Evolutionary conservation across 192 early-diverging fungal genomes (phyloP), one percentile per base, ranked within the genome.

Genomic region (Podochytrium sp.): DNA sequence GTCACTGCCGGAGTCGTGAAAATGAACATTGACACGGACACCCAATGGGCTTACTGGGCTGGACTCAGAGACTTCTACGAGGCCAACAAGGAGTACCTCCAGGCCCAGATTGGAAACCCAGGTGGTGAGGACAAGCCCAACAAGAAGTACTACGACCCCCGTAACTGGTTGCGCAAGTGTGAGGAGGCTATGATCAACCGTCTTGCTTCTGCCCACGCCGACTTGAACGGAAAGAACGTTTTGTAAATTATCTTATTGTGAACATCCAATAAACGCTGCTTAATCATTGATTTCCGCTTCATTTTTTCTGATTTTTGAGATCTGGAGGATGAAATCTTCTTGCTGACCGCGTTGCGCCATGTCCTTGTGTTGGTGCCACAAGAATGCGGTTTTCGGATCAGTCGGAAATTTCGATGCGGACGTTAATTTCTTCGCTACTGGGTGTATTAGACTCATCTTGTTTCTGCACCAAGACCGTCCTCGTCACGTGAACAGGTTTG

Each of bases 11-110:
- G 96, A 78, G 95, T 97, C 33, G 88, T 98, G 83, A 98, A 98
- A 92, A 98, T 98, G 96, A 98, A 98, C 89, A 94, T 98, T 80
- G 96, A 98, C 80, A 98, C 96, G 59, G 96, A 98, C 80, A 98
- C 96, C 42, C 96, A 98, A 85, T 98, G 91, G 92, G 94, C 95
- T 33, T 98, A 96, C 87, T 94, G 93, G 85, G 73, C 81, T 40
- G 94, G 96, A 76, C 87, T 98, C 74, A 89, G 87, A 70, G 85
- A 92, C 78, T 98, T 92, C 79, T 92, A 95, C 79, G 90, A 96
- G 73, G 78, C 81, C 71, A 91, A 98, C 89, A 92, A 95, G 86
- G 91, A 76, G 47, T 93, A 96, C 79, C 89, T 98, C 69, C 90
- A 95, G 83, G 78, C 83, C 33, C 96, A 98, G 84, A 94, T 98